Percentiles rank a stretch among this genome's conserved stretches.
phyloP scores from a whole-genome alignment of 139 green algal genomes.

The Trebouxia sp. region DNA sequence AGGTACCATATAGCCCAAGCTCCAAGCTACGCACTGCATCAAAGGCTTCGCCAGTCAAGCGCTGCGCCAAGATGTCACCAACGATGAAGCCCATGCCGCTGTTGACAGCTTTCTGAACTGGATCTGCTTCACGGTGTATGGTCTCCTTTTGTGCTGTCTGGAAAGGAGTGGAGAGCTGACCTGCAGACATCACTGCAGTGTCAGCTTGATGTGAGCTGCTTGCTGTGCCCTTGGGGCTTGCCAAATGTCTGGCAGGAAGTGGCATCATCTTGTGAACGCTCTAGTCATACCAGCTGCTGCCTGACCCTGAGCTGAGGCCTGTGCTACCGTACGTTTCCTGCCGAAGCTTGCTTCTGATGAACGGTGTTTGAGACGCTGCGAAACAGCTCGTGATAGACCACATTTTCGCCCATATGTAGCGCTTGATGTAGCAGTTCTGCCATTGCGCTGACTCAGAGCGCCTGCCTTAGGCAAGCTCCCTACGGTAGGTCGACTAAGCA shows the following conservation, averaged over 20 bases:
- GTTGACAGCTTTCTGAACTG: conserved; percentile 30
- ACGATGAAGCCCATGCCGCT: conserved; percentile 27
- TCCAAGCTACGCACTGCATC: conserved; percentile 27
- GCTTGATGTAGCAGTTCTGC: too few relatives aligned
- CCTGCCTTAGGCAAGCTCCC: too few relatives aligned
- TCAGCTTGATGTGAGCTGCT: not conserved
- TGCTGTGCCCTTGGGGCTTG: not conserved
- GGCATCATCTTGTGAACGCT: not conserved
- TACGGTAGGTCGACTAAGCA: too few relatives aligned
- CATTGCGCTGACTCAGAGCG: too few relatives aligned
- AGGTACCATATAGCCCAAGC: conserved; percentile 15
- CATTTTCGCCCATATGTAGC: too few relatives aligned
- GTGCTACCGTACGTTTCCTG: too few relatives aligned
- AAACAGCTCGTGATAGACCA: too few relatives aligned
- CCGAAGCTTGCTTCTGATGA: too few relatives aligned
- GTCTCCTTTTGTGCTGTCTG: not conserved
- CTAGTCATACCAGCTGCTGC: not conserved
- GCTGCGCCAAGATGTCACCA: conserved; percentile 21
- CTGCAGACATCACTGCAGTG: not conserved
- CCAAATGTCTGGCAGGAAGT: not conserved
- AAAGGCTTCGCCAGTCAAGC: conserved; percentile 20
- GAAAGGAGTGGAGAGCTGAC: not conserved
- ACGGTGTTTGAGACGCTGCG: too few relatives aligned
- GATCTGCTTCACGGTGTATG: not conserved
- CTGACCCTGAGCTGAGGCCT: not conserved